Evolutionary conservation across 2,329 filamentous ascomycete species (phyloP).

Genomic region (Acephala macrosclerotiorum): DNA sequence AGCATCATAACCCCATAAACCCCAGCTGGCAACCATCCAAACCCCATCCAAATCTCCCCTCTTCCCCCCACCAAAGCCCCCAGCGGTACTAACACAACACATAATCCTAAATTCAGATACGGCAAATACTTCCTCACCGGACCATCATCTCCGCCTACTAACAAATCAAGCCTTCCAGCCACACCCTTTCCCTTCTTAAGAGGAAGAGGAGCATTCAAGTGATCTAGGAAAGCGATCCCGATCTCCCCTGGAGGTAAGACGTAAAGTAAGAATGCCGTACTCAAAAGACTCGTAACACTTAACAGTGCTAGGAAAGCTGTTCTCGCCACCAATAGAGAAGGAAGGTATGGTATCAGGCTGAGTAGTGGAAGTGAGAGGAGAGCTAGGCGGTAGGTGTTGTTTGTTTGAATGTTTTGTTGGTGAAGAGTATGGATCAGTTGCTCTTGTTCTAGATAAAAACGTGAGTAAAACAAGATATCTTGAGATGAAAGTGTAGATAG

Average conservation of each 20-base stretch:
- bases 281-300: constrained; percentile 67
- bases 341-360: constrained; percentile 62
- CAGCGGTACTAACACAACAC: constrained; percentile 56
- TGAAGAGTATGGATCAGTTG: constrained; percentile 63
- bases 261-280: constrained; percentile 67
- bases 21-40: constrained; percentile 60
- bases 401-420: constrained; percentile 61
- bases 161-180: constrained; percentile 7
- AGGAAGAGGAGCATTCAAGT: constrained; percentile 42
- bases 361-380: constrained; percentile 68
- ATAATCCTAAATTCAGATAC: constrained; percentile 65
- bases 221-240: constrained; percentile 59
- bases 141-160: constrained; percentile 36
- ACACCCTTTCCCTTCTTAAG: background rate
- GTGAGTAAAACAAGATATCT: background rate
- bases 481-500: too few species aligned
- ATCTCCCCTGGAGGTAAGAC: constrained; percentile 61
- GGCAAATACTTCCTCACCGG: constrained; percentile 67
- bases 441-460: constrained; percentile 64
- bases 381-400: constrained; percentile 62
- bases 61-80: constrained; percentile 48
- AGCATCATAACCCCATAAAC: constrained; percentile 68
- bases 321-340: constrained; percentile 51
- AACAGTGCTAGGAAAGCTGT: constrained; percentile 55
- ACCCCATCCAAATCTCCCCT: constrained; percentile 47